Percentiles rank a stretch among this genome's conserved stretches.
These are phyloP conservation scores for Blastobotrys indianensis DNA, from an alignment of 1,139 yeast species.

Conservation along the genomic window DNA sequence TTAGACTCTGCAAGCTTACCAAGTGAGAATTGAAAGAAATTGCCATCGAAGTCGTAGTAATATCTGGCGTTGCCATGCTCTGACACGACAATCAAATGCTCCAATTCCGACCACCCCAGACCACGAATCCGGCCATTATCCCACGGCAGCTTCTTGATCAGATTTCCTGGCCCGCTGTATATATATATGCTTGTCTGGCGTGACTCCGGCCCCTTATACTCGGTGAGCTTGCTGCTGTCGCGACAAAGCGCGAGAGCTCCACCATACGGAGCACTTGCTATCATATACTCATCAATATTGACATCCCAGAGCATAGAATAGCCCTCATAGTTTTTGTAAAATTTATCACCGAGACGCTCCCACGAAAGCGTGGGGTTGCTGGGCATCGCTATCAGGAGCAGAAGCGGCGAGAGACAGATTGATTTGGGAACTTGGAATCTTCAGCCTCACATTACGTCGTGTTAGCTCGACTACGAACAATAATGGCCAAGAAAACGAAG, in stretches of 20 bases:
- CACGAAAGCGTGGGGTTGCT: conserved; percentile 28
- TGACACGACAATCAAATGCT: conserved; percentile 57
- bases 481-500: too few species aligned
- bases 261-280: conserved; percentile 41
- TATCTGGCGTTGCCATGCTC: conserved; percentile 56
- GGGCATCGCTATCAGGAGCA: conserved; percentile 14
- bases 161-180: conserved; percentile 49
- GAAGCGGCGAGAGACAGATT: too few species aligned
- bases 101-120: conserved; percentile 52
- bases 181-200: conserved; percentile 38
- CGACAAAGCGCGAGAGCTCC: conserved; percentile 41
- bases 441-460: too few species aligned
- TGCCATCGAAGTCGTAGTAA: conserved; percentile 66
- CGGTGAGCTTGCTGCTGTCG: conserved; percentile 24
- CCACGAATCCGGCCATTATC: conserved; percentile 52
- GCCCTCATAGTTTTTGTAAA: conserved; percentile 34
- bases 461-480: too few species aligned
- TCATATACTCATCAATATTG: conserved; percentile 30
- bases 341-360: conserved; percentile 34
- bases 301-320: conserved; percentile 33
- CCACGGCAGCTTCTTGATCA: conserved; percentile 43
- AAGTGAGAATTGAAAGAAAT: conserved; percentile 48
- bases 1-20: conserved; percentile 36
- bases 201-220: conserved; percentile 25
- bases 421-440: too few species aligned